phyloP scores from a whole-genome alignment of 371 early-diverging fungal genomes.

The Syncephalis plumigaleata region DNA sequence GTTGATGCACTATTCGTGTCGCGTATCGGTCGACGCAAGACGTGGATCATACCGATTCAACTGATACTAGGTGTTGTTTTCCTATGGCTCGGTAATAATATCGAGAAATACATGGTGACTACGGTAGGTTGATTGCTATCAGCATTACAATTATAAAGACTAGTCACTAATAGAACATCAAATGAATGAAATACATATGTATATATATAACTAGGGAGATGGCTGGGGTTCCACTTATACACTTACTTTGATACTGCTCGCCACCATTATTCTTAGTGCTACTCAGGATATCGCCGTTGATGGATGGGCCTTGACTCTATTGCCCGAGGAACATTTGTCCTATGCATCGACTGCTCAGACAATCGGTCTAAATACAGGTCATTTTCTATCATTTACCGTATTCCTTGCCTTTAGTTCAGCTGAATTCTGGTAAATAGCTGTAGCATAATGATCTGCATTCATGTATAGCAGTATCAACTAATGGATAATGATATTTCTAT shows the following conservation, averaged over 20 bases:
- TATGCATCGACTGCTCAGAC: conserved; percentile 93
- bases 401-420: conserved; percentile 86
- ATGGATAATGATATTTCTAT: too few species aligned
- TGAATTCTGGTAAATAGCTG: conserved; percentile 53
- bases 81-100: conserved; percentile 49
- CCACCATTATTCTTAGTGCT: conserved; percentile 82
- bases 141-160: background rate
- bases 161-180: background rate
- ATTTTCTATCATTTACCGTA: conserved; percentile 89
- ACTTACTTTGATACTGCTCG: conserved; percentile 48
- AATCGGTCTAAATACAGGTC: conserved; percentile 88
- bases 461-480: too few species aligned
- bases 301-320: conserved; percentile 88
- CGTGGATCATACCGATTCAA: conserved; percentile 97
- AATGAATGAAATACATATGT: background rate
- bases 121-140: conserved; percentile 10
- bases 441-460: too few species aligned
- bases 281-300: conserved; percentile 98
- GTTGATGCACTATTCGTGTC: conserved; percentile 78
- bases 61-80: conserved; percentile 56
- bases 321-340: conserved; percentile 72
- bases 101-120: conserved; percentile 52
- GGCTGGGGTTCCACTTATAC: too few species aligned
- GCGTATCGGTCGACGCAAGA: conserved; percentile 76
- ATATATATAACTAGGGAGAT: background rate